phyloP scores from a whole-genome alignment of 106 monocot genomes.

The Platanthera guangdongensis region DNA sequence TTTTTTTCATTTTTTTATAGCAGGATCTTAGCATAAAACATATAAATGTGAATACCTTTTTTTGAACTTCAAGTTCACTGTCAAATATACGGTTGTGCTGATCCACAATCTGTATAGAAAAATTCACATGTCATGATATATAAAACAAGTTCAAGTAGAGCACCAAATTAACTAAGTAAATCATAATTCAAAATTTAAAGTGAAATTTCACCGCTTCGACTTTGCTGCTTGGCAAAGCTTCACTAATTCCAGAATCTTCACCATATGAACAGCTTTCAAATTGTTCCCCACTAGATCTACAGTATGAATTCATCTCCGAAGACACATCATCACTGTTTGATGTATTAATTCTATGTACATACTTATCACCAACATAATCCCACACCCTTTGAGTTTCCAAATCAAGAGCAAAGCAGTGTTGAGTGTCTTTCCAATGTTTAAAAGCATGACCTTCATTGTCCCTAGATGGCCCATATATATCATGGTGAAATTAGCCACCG shows the following conservation, averaged over 20 bases:
- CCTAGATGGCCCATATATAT: conserved; percentile 20
- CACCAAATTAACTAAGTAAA: neutral
- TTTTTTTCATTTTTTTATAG: neutral
- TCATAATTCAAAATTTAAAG: neutral
- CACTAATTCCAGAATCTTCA: conserved; percentile 50
- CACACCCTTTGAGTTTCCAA: conserved; percentile 71
- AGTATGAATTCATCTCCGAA: conserved; percentile 31
- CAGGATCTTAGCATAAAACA: neutral
- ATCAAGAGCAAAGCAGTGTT: conserved; percentile 93
- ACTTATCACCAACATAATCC: conserved; percentile 97
- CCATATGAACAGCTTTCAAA: conserved; percentile 37
- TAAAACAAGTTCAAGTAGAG: neutral
- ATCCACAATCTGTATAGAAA: conserved; percentile 50
- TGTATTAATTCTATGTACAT: conserved; percentile 88
- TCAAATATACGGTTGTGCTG: conserved; percentile 75
- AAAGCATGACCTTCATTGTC: conserved; percentile 94
- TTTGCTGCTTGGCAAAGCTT: conserved; percentile 68
- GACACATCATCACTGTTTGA: conserved; percentile 73
- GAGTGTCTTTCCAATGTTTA: conserved; percentile 82
- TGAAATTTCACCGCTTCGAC: conserved; percentile 55
- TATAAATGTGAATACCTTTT: conserved; percentile 34
- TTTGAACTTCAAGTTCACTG: conserved; percentile 77
- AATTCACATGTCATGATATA: neutral
- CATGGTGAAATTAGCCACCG: neutral
- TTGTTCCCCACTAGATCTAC: conserved; percentile 27